Conservation (phyloP, 179 eudicot genomes). For the Silene noctiflora region DNA sequence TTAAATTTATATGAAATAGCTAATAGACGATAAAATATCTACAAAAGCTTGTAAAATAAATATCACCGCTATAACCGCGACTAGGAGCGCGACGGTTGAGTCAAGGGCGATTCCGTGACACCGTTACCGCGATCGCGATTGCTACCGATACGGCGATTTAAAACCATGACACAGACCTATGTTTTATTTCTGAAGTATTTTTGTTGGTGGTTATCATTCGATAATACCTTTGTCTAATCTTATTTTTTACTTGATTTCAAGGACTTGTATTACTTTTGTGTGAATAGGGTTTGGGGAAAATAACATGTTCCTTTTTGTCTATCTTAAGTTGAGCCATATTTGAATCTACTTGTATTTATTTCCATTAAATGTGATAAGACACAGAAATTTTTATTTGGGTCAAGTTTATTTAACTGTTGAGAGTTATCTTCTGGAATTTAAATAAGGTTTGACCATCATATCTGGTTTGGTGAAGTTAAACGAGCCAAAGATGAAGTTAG, state of each 20-base stretch:
- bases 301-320: slow-evolving; percentile 1
- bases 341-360: not conserved
- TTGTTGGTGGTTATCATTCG: not conserved
- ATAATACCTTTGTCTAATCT: not conserved
- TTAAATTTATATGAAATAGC: too few relatives aligned
- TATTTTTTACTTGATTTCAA: not conserved
- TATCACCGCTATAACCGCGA: too few relatives aligned
- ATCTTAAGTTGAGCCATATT: not conserved
- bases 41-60: too few relatives aligned
- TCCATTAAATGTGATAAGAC: not conserved
- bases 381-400: not conserved
- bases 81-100: too few relatives aligned
- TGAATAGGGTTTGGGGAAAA: not conserved
- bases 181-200: not conserved
- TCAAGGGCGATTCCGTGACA: too few relatives aligned
- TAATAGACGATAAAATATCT: too few relatives aligned
- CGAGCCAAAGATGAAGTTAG: not conserved
- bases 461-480: not conserved
- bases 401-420: not conserved
- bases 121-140: too few relatives aligned
- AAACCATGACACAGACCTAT: too few relatives aligned
- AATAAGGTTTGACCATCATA: not conserved
- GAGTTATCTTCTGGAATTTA: not conserved
- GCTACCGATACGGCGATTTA: too few relatives aligned
- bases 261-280: not conserved